phyloP scores from a whole-genome alignment of 306 rosid species.

The Quercus berberidifolia region DNA sequence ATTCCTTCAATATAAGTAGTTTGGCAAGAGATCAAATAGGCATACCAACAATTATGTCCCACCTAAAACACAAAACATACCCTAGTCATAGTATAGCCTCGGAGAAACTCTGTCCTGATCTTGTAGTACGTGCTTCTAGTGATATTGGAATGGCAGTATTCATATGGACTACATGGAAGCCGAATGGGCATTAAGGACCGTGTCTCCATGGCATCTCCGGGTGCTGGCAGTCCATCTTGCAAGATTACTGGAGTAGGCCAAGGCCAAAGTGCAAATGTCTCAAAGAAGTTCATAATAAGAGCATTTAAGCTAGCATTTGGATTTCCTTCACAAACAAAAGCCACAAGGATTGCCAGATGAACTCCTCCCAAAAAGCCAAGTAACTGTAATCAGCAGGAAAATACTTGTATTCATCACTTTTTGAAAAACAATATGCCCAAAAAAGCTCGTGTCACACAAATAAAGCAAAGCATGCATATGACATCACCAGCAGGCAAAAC shows the following conservation, averaged over 20 bases:
- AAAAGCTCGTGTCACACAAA: constrained; percentile 4
- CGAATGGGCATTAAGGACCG: constrained; percentile 41
- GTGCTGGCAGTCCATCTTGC: constrained; percentile 25
- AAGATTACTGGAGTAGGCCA: constrained; percentile 46
- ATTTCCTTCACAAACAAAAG: constrained; percentile 34
- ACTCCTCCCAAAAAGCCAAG: constrained; percentile 50
- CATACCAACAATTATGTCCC: background rate
- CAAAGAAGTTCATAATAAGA: constrained; percentile 36
- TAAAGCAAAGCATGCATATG: constrained; percentile 7
- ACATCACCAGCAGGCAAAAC: constrained; percentile 1
- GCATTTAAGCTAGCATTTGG: constrained; percentile 32
- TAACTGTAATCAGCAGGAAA: constrained; percentile 24
- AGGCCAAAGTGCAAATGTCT: constrained; percentile 42
- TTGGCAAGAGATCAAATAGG: background rate
- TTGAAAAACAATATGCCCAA: constrained; percentile 1
- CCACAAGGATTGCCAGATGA: constrained; percentile 43
- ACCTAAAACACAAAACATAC: constrained; percentile 23
- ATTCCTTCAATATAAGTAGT: background rate
- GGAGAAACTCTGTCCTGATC: constrained; percentile 37
- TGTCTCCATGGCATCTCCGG: constrained; percentile 9
- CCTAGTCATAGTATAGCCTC: constrained; percentile 33
- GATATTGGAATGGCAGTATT: constrained; percentile 40
- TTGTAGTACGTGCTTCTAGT: constrained; percentile 39
- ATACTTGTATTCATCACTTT: background rate
- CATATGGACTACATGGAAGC: constrained; percentile 33